Percentiles rank a stretch among this genome's conserved stretches.
These are phyloP conservation scores for Raddia distichophylla DNA, from an alignment of 176 grass and related monocot genomes.

Conservation along the genomic window DNA sequence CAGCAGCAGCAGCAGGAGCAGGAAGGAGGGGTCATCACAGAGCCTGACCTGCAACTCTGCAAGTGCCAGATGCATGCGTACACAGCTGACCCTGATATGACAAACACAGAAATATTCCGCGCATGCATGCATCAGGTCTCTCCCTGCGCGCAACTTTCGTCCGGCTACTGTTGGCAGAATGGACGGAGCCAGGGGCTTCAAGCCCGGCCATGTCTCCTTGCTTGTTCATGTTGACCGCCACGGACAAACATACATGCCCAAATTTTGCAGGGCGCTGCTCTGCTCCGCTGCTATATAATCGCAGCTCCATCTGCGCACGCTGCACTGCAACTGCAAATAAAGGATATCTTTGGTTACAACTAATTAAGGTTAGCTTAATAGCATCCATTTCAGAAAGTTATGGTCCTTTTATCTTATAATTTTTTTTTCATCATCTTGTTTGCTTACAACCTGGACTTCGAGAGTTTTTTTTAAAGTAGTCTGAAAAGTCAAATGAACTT, in stretches of 20 bases:
- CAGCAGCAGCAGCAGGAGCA: too few relatives aligned
- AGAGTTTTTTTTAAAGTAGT: too few relatives aligned
- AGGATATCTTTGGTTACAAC: too few relatives aligned
- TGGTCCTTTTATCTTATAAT: too few relatives aligned
- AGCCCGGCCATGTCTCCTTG: slow-evolving; percentile 23
- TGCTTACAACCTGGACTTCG: too few relatives aligned
- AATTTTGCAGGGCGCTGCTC: slow-evolving; percentile 18
- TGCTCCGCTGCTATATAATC: neutral
- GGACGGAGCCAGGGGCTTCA: slow-evolving; percentile 35
- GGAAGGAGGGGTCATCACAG: neutral
- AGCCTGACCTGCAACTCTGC: neutral
- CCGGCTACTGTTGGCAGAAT: slow-evolving; percentile 35
- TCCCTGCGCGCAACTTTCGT: slow-evolving; percentile 6
- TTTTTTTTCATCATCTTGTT: too few relatives aligned
- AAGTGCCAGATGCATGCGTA: neutral
- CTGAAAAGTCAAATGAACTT: too few relatives aligned
- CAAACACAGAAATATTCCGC: slow-evolving; percentile 50
- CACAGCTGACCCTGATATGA: slow-evolving; percentile 25
- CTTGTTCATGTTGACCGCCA: slow-evolving; percentile 45
- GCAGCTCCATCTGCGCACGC: neutral
- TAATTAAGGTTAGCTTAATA: neutral
- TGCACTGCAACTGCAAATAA: neutral
- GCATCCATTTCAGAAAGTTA: too few relatives aligned
- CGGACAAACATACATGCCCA: slow-evolving; percentile 39
- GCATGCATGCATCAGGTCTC: slow-evolving; percentile 19